Percentiles rank a stretch among this genome's conserved stretches.
Conservation (phyloP, 2,329 filamentous ascomycete genomes). For the Pseudonectria buxi region DNA sequence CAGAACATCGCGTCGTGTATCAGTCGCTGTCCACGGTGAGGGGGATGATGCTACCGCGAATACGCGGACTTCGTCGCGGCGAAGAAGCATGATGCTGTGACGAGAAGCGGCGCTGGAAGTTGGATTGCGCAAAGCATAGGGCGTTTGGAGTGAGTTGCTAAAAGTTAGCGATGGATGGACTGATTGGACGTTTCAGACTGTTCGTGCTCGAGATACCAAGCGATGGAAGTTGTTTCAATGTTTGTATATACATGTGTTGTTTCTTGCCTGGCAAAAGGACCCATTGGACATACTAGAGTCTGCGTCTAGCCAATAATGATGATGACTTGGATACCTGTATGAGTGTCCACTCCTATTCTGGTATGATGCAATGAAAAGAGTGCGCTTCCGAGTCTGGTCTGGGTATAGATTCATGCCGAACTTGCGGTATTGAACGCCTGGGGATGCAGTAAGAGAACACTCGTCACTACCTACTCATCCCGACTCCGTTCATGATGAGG, state of each 20-base stretch:
- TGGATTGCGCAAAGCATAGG: constrained; percentile 17
- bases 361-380: constrained; percentile 5
- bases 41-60: constrained; percentile 23
- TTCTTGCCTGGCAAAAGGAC: constrained; percentile 10
- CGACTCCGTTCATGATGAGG: constrained; percentile 33
- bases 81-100: constrained; percentile 56
- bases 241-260: constrained; percentile 26
- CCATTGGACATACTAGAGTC: constrained; percentile 14
- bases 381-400: constrained; percentile 10
- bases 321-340: constrained; percentile 13
- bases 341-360: constrained; percentile 9
- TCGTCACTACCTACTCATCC: constrained; percentile 2
- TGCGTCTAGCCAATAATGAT: constrained; percentile 11
- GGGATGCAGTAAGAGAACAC: constrained; percentile 4
- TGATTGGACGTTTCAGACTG: constrained; percentile 22
- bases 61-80: constrained; percentile 31
- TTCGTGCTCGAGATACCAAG: constrained; percentile 31
- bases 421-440: constrained; percentile 14
- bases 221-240: constrained; percentile 25
- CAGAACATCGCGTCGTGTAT: constrained; percentile 32
- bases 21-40: constrained; percentile 32
- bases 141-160: constrained; percentile 23
- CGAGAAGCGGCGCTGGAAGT: constrained; percentile 12
- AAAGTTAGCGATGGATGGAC: constrained; percentile 18
- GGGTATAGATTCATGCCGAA: constrained; percentile 22